Evolutionary conservation across 1,139 yeast species (phyloP).

Genomic region (Petasospora rhodanensis): DNA sequence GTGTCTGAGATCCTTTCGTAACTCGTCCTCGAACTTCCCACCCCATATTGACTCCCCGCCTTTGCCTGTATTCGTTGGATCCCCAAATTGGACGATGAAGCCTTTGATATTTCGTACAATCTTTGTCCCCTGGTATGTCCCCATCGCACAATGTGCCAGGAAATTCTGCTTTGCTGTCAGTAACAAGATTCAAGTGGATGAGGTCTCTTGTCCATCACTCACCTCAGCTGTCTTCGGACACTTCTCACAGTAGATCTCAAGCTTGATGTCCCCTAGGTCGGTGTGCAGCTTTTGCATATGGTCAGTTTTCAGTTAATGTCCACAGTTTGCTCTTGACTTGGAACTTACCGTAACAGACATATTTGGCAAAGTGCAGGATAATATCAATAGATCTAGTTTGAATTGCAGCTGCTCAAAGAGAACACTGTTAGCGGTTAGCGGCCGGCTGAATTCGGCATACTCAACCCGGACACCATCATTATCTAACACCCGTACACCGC

Average conservation of each 20-base stretch:
- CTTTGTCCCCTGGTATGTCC: constrained; percentile 37
- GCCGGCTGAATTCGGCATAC: too few species aligned
- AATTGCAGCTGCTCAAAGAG: too few species aligned
- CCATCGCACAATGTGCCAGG: constrained; percentile 45
- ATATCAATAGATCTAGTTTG: too few species aligned
- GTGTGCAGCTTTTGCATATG: constrained; percentile 32
- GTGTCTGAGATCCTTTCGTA: constrained; percentile 38
- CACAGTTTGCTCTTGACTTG: background rate
- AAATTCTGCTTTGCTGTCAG: constrained; percentile 29
- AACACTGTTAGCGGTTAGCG: too few species aligned
- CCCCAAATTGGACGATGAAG: constrained; percentile 48
- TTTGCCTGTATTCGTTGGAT: constrained; percentile 45
- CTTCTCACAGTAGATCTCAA: constrained; percentile 37
- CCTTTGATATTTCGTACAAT: constrained; percentile 41
- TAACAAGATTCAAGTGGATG: background rate
- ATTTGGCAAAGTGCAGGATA: too few species aligned
- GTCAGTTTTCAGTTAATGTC: too few species aligned
- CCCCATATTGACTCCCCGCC: constrained; percentile 52
- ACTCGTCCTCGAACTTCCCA: constrained; percentile 46
- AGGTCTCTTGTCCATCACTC: too few species aligned
- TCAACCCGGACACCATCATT: too few species aligned
- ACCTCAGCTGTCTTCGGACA: constrained; percentile 37
- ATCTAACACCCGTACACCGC: too few species aligned
- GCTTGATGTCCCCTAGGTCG: constrained; percentile 35
- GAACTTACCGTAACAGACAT: constrained; percentile 1